Conservation (phyloP, 1,139 yeast species). For the Yarrowia galli region DNA sequence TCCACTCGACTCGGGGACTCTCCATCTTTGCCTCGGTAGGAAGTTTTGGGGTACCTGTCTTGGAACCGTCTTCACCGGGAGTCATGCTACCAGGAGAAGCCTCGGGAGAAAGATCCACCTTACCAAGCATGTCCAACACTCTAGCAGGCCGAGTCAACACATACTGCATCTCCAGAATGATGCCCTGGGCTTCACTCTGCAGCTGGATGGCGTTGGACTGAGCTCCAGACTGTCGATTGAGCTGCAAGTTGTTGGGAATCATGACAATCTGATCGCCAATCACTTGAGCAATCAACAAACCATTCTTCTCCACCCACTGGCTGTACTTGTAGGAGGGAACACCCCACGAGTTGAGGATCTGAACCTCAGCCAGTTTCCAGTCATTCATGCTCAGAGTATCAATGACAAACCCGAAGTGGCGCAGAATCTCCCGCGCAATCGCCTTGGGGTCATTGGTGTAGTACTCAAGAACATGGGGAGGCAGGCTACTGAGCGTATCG, state of each 20-base stretch:
- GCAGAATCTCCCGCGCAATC: slow-evolving; percentile 68
- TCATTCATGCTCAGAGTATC: slow-evolving; percentile 71
- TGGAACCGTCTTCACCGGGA: slow-evolving; percentile 5
- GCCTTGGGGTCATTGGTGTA: slow-evolving; percentile 57
- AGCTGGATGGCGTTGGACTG: slow-evolving; percentile 17
- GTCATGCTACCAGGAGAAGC: slow-evolving; percentile 30
- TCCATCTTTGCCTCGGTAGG: slow-evolving; percentile 8
- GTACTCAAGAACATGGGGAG: slow-evolving; percentile 19
- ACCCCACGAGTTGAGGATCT: slow-evolving; percentile 87
- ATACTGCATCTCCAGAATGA: slow-evolving; percentile 36
- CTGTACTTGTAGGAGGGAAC: slow-evolving; percentile 79
- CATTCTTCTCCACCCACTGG: slow-evolving; percentile 89
- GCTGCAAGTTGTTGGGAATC: slow-evolving; percentile 51
- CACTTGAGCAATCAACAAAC: slow-evolving; percentile 87
- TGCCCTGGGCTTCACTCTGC: slow-evolving; percentile 29
- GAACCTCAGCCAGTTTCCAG: slow-evolving; percentile 52
- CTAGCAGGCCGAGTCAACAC: background rate
- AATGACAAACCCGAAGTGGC: slow-evolving; percentile 72
- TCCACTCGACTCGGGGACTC: slow-evolving; percentile 11
- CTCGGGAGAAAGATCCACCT: slow-evolving; percentile 16
- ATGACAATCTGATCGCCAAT: slow-evolving; percentile 77
- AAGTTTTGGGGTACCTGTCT: background rate
- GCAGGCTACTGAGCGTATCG: background rate
- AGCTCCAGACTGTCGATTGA: slow-evolving; percentile 38
- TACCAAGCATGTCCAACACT: slow-evolving; percentile 14